These are phyloP conservation scores for Auxenochlorella protothecoides DNA, from an alignment of 139 green algal species.

Conservation along the genomic window DNA sequence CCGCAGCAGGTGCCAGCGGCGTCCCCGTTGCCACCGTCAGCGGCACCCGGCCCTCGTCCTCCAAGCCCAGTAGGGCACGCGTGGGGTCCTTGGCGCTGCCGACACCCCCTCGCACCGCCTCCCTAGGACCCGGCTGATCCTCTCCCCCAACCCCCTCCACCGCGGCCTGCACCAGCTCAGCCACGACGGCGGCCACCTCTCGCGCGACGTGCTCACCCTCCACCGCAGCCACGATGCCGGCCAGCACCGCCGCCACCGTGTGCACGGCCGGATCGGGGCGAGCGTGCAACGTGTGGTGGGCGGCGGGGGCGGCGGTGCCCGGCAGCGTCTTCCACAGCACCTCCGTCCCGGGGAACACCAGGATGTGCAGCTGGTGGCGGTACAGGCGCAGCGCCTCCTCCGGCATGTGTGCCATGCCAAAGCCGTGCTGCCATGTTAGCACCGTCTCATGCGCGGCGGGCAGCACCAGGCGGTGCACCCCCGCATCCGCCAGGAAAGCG, in stretches of 20 bases:
- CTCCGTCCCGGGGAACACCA: slow-evolving; percentile 66
- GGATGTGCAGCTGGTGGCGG: slow-evolving; percentile 55
- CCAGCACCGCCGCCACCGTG: background rate
- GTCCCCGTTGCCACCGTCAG: no score
- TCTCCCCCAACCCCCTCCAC: no score
- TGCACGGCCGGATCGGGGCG: background rate
- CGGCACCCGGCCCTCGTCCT: no score
- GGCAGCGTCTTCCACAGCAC: slow-evolving; percentile 32
- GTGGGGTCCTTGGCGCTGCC: no score
- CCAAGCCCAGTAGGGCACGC: no score
- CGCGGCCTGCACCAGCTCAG: background rate
- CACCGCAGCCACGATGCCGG: background rate
- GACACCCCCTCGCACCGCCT: no score
- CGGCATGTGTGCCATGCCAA: slow-evolving; percentile 42
- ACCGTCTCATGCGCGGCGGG: slow-evolving; percentile 42
- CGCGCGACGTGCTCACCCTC: background rate
- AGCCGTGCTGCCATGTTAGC: slow-evolving; percentile 43
- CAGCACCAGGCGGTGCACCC: slow-evolving; percentile 39
- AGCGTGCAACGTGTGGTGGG: slow-evolving; percentile 15
- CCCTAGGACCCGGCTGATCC: no score
- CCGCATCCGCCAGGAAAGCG: slow-evolving; percentile 28
- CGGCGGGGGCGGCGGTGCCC: background rate
- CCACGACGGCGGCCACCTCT: slow-evolving; percentile 7
- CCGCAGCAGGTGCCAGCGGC: no score
- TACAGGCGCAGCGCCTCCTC: slow-evolving; percentile 32